Evolutionary conservation across 1,284 basidiomycete species (phyloP).

Genomic region (Gomphus bonarii): DNA sequence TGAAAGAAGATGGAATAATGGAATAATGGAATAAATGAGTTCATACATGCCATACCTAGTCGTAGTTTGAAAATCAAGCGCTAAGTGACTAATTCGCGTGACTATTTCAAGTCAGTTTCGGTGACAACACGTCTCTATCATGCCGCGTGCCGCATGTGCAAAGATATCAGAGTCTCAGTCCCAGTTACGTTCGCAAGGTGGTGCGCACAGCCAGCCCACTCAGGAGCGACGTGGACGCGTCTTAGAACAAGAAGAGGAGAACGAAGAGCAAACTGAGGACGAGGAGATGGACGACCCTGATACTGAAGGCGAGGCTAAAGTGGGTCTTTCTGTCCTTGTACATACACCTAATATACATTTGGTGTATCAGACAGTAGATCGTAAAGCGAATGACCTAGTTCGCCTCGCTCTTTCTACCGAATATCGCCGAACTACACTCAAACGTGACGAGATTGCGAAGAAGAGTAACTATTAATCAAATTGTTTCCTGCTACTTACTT

Average conservation of each 20-base stretch:
- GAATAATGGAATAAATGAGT: too few relatives aligned
- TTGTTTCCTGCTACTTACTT: neutral
- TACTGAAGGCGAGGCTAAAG: conserved; percentile 13
- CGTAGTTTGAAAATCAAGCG: too few relatives aligned
- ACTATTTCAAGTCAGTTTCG: neutral
- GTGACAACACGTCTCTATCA: neutral
- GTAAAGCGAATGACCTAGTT: conserved; percentile 55
- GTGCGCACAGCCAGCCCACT: conserved; percentile 14
- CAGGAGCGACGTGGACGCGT: conserved; percentile 6
- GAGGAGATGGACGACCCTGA: conserved; percentile 19
- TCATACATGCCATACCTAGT: too few relatives aligned
- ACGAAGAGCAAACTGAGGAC: conserved; percentile 24
- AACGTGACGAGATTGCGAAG: conserved; percentile 69
- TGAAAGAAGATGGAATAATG: too few relatives aligned
- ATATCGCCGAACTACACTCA: conserved; percentile 46
- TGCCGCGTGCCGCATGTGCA: neutral
- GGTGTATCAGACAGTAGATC: conserved; percentile 36
- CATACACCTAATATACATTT: neutral
- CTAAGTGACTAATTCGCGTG: neutral
- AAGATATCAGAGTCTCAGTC: conserved; percentile 25
- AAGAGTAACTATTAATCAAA: conserved; percentile 24
- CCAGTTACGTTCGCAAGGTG: conserved; percentile 14
- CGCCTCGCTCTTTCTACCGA: conserved; percentile 66
- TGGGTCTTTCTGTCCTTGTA: conserved; percentile 16
- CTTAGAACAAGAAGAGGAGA: conserved; percentile 14